A percentile compares a stretch with the other conserved stretches of the same genome.
Evolutionary conservation across 225 moss, liverwort and hornwort genomes (phyloP).

Genomic region (Marchantia polymorpha): DNA sequence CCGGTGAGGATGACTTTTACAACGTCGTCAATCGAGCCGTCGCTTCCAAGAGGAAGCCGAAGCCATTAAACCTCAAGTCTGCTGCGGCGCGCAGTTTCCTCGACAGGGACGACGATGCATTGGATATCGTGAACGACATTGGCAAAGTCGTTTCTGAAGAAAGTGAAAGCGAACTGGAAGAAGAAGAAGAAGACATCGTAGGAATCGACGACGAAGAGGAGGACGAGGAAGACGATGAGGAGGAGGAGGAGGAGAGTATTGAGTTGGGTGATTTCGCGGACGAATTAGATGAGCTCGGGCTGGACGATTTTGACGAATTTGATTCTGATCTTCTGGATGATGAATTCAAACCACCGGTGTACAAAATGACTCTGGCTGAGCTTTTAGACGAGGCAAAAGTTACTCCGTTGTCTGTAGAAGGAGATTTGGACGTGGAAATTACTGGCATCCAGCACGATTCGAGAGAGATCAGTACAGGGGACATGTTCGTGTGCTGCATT

Average conservation of each 20-base stretch:
- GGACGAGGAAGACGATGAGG: constrained; percentile 38
- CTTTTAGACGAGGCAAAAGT: constrained; percentile 86
- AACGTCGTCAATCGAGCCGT: constrained; percentile 34
- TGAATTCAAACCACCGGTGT: constrained; percentile 47
- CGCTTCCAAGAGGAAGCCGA: constrained; percentile 22
- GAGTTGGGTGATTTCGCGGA: constrained; percentile 27
- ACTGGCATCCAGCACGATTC: constrained; percentile 92
- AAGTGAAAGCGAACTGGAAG: constrained; percentile 22
- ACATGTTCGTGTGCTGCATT: constrained; percentile 83
- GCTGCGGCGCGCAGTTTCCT: constrained; percentile 3
- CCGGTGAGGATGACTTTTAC: constrained; percentile 39
- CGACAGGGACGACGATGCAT: constrained; percentile 1
- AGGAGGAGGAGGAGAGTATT: constrained; percentile 32
- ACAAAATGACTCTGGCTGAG: constrained; percentile 77
- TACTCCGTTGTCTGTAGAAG: constrained; percentile 76
- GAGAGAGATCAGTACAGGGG: constrained; percentile 61
- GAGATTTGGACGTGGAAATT: constrained; percentile 79
- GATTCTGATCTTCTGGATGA: constrained; percentile 45
- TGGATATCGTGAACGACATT: constrained; percentile 14
- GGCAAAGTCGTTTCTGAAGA: constrained; percentile 37
- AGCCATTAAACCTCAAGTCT: neutral
- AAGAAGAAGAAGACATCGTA: constrained; percentile 1
- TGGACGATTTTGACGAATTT: constrained; percentile 46
- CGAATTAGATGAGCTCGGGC: constrained; percentile 43
- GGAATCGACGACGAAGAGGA: constrained; percentile 28